These are phyloP conservation scores for Pecoramyces ruminantium DNA, from an alignment of 192 early-diverging fungal genomes.

Conservation along the genomic window DNA sequence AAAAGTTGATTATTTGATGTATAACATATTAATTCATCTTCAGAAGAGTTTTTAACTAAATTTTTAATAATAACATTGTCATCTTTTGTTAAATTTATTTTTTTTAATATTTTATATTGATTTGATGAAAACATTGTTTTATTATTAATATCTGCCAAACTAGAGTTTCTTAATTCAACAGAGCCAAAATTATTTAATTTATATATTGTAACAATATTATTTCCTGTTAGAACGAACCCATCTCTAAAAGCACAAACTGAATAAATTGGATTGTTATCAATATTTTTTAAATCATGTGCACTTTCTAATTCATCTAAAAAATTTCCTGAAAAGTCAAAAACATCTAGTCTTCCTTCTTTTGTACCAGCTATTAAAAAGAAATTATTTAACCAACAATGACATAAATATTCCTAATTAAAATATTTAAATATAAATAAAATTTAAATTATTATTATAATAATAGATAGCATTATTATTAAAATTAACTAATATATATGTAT, in stretches of 20 bases:
- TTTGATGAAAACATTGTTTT: not conserved
- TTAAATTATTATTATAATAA: no score
- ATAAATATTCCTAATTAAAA: not conserved
- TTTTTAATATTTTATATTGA: constrained; percentile 4
- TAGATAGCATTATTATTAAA: no score
- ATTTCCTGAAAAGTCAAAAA: not conserved
- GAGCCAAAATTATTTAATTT: not conserved
- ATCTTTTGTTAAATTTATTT: constrained; percentile 20
- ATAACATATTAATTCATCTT: constrained; percentile 23
- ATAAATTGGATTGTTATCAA: not conserved
- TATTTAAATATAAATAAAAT: no score
- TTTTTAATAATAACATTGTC: constrained; percentile 11
- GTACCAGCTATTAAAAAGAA: not conserved
- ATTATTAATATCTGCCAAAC: not conserved
- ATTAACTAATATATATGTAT: no score
- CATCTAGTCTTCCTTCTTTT: not conserved
- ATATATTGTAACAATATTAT: not conserved
- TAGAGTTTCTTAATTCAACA: not conserved
- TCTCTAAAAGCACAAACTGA: not conserved
- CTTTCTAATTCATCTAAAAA: not conserved
- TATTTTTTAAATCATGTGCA: not conserved
- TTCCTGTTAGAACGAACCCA: not conserved
- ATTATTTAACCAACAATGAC: not conserved
- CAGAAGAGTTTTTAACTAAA: constrained; percentile 21
- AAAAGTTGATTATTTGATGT: constrained; percentile 23